A percentile compares a stretch with the other conserved stretches of the same genome.
Evolutionary conservation across 257 asterid genomes (phyloP).

Genomic region (Jacaranda copaia): DNA sequence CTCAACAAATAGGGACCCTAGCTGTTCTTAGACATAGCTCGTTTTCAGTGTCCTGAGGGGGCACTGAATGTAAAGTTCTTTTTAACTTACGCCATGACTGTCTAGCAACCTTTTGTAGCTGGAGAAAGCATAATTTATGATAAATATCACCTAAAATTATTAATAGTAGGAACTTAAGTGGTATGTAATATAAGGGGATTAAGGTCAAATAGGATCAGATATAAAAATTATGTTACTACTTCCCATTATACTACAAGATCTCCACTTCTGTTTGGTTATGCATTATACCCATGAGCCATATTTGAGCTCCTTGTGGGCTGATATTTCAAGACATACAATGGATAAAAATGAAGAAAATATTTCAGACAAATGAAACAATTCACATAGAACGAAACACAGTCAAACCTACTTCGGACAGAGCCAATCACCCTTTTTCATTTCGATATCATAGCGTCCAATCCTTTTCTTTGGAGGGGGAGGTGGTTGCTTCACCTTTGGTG

Average conservation of each 20-base stretch:
- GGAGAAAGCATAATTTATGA: background rate
- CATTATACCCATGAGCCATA: background rate
- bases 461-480: slow-evolving; percentile 92
- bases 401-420: slow-evolving; percentile 86
- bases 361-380: slow-evolving; percentile 15
- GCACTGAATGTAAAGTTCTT: background rate
- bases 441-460: slow-evolving; percentile 87
- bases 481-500: slow-evolving; percentile 93
- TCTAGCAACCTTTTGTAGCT: slow-evolving; percentile 27
- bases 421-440: slow-evolving; percentile 99
- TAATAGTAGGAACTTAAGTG: background rate
- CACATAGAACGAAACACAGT: slow-evolving; percentile 30
- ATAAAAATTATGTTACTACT: background rate
- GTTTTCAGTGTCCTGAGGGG: slow-evolving; percentile 13
- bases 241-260: background rate
- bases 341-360: background rate
- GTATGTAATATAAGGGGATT: background rate
- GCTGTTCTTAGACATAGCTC: background rate
- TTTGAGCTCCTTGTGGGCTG: slow-evolving; percentile 18
- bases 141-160: background rate
- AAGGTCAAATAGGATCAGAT: background rate
- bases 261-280: background rate
- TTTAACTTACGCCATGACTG: background rate
- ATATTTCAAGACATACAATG: slow-evolving; percentile 13
- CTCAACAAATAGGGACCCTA: slow-evolving; percentile 1